Base-by-base conservation (phyloP, 2,329 filamentous ascomycete genomes). In the Aspergillus vadensis region DNA sequence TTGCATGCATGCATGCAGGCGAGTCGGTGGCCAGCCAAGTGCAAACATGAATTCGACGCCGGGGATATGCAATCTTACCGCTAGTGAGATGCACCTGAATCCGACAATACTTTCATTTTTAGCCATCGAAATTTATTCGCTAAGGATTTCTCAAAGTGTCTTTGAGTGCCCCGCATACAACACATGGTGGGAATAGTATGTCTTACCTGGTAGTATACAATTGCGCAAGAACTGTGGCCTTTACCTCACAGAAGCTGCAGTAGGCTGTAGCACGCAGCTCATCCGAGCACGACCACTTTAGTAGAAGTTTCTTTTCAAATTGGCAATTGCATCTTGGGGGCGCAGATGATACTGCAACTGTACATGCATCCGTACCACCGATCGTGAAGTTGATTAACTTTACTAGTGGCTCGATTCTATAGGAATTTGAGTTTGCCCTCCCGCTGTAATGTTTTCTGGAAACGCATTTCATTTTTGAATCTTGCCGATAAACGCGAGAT, bases 401-500 rank as follows among this genome's bases (percentile, higher is more conserved):
- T 55, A 41, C 53, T 55, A 55, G 53, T 19, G 17, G 39, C 14
- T 38, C 30, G 41, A 43, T 47, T 52, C 38, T 38, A 53, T 53
- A 19, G 49, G 10, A 19, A 49, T 54, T 47, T 48, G 50, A 48
- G 50, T 58, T 54, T 44, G 23, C 7, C 4, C 54, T 54, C 32
- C 32, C 41, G 30, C 39, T 19, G 41, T 17, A 32, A 36, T 10
- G 14, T 7, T 10, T 3, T 32, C 17, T 38, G 48, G 49, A 36
- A 58, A 53, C 15, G 50, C 21, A 25, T 23, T 27, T 43, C 43
- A 53, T 52, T 48, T 25, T 41, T 21, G 30, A 32, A 38, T n/a
- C 25, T 44, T 54, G 57, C 57, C 41, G 50, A 58, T 55, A 7
- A 48, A 38, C 5, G 30, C 36, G 36, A 54, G 43, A 23, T n/a